These are phyloP conservation scores for Colletotrichum trifolii DNA, from an alignment of 2,329 filamentous ascomycete genomes.

Conservation along the genomic window DNA sequence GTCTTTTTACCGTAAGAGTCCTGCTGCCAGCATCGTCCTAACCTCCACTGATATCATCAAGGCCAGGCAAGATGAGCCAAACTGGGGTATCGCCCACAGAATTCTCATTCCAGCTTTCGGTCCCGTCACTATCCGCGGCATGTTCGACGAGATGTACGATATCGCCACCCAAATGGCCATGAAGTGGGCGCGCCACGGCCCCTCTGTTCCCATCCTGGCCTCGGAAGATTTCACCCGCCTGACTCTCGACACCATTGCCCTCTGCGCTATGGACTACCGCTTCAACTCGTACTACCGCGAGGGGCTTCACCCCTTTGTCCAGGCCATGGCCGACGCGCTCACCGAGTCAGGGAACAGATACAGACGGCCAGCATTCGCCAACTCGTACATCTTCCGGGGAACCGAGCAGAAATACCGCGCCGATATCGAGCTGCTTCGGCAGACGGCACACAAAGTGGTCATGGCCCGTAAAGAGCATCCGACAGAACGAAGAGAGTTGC, in stretches of 20 bases:
- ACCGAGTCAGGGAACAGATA: slow-evolving; percentile 62
- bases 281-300: slow-evolving; percentile 73
- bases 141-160: slow-evolving; percentile 66
- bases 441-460: slow-evolving; percentile 68
- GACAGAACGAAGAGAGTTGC: slow-evolving; percentile 64
- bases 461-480: slow-evolving; percentile 66
- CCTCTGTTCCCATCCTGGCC: slow-evolving; percentile 59
- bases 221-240: slow-evolving; percentile 71
- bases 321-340: slow-evolving; percentile 71
- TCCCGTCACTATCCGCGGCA: slow-evolving; percentile 71
- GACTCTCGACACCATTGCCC: slow-evolving; percentile 70
- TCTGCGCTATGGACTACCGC: slow-evolving; percentile 68
- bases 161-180: slow-evolving; percentile 63
- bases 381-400: slow-evolving; percentile 54
- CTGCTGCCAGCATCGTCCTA: neutral
- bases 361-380: slow-evolving; percentile 57
- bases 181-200: slow-evolving; percentile 62
- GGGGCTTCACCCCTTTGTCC: slow-evolving; percentile 47
- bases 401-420: slow-evolving; percentile 57
- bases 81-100: slow-evolving; percentile 66
- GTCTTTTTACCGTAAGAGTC: slow-evolving; percentile 38
- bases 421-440: slow-evolving; percentile 63
- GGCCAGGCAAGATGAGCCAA: slow-evolving; percentile 35
- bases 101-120: slow-evolving; percentile 77
- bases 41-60: neutral